Conservation (phyloP, 441 rosid genomes). For the Populus hybrid region DNA sequence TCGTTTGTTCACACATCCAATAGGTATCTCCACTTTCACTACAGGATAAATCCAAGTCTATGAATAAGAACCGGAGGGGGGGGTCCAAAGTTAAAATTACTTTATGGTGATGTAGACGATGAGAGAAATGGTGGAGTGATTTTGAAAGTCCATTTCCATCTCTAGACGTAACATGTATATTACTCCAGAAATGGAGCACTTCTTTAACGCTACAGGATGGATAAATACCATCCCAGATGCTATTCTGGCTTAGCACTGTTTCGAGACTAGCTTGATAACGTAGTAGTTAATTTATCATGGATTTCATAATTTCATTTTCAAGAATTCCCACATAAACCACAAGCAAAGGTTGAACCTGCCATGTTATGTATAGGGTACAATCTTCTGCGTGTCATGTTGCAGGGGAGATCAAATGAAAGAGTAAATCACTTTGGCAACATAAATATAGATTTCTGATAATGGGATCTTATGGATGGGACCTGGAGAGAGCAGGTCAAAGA, state of each 20-base stretch:
- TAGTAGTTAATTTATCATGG: background rate
- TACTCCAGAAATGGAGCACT: conserved; percentile 12
- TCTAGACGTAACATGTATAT: conserved; percentile 14
- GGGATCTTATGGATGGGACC: background rate
- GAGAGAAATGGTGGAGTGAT: conserved; percentile 10
- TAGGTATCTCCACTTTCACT: conserved; percentile 10
- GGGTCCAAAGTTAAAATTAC: too few relatives aligned
- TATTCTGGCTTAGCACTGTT: background rate
- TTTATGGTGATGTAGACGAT: conserved; percentile 11
- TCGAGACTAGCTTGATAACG: background rate
- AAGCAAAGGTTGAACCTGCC: background rate
- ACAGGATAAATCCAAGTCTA: conserved; percentile 6
- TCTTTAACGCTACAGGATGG: conserved; percentile 10
- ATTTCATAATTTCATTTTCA: background rate
- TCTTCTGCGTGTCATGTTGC: background rate
- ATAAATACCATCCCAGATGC: background rate
- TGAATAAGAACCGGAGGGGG: conserved; percentile 4
- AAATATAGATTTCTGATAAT: background rate
- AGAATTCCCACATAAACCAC: background rate
- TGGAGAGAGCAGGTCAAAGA: background rate
- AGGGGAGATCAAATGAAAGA: background rate
- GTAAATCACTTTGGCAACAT: background rate
- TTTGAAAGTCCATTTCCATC: conserved; percentile 13
- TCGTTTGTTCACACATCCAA: background rate
- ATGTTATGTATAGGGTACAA: background rate